phyloP scores from a whole-genome alignment of 352 stramenopile genomes.

The Phytophthora europaea region DNA sequence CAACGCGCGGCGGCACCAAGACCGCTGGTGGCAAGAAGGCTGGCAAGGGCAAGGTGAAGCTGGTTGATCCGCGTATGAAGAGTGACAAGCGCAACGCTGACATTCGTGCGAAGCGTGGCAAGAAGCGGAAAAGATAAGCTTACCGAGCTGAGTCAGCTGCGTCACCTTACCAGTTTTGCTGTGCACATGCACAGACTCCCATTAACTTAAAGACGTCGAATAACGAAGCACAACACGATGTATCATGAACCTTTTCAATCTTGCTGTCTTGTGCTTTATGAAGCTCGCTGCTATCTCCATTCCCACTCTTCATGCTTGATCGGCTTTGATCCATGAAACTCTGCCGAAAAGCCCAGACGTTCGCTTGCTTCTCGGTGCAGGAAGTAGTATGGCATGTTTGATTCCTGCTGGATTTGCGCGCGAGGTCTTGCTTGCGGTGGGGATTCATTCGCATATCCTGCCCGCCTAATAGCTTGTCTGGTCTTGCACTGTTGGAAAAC shows the following conservation, averaged over 20 bases:
- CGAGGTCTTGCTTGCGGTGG: slow-evolving; percentile 1
- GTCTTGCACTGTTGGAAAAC: slow-evolving; percentile 52
- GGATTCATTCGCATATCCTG: slow-evolving; percentile 9
- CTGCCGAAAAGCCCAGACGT: slow-evolving; percentile 33
- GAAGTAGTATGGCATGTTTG: slow-evolving; percentile 60
- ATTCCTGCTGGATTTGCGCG: slow-evolving; percentile 12
- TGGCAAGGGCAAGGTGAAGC: slow-evolving; percentile 93
- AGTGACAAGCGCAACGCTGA: slow-evolving; percentile 94
- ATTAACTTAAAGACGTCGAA: slow-evolving; percentile 66
- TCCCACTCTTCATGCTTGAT: slow-evolving; percentile 60
- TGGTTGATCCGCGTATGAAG: slow-evolving; percentile 99
- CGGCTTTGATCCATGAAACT: slow-evolving; percentile 15
- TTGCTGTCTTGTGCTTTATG: slow-evolving; percentile 7
- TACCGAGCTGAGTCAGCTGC: not conserved
- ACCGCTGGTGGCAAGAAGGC: slow-evolving; percentile 81
- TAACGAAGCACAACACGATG: slow-evolving; percentile 36
- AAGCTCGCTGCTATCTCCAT: slow-evolving; percentile 40
- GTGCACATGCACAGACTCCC: slow-evolving; percentile 33
- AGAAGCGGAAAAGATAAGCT: slow-evolving; percentile 89
- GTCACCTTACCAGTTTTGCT: slow-evolving; percentile 40
- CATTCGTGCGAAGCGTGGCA: slow-evolving; percentile 83
- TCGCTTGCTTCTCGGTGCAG: slow-evolving; percentile 57
- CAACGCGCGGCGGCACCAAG: slow-evolving; percentile 74
- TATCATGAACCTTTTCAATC: slow-evolving; percentile 33
- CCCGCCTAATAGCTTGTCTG: slow-evolving; percentile 2